Base-by-base conservation (phyloP, 768 basidiomycete genomes). In the Mycena amicta region DNA sequence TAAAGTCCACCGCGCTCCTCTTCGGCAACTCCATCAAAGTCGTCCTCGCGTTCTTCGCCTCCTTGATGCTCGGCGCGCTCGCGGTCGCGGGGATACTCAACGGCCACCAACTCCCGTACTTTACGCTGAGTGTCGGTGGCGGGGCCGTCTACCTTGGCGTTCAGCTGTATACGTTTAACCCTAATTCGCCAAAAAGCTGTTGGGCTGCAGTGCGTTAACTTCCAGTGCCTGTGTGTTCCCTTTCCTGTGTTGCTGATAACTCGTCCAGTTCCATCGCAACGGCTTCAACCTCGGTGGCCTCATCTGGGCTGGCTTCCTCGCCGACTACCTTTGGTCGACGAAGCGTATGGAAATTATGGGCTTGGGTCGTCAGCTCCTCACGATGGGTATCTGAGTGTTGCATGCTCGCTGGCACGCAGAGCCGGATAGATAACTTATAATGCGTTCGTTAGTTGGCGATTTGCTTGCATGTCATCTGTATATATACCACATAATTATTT, bases 1-100 rank as follows among this genome's bases (percentile, higher is more conserved):
- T 88, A 50, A 84, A 85, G 68, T 86, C 84, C 1, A 87, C 84
- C 46, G 85, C 85, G 0, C 70, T 87, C 15, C 76, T 85, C n/a
- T 87, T 87, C 67, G 83, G 80, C 20, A 65, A 69, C 15, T 66
- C 72, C 28, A 74, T 82, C 25, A 72, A 75, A 31, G 72, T 74
- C 2, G 73, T 85, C 53, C 74, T 86, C 16, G 64, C 76, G 13
- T 56, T 70, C 23, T 81, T 87, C 59, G 71, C 67, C 0, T 43
- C 54, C 11, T 16, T 65, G 1, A 64, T 75, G 23, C 52, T 74
- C 23, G 41, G 51, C 20, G 61, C 65, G 18, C 56, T 77, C 11
- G 46, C 65, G 13, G 22, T 64, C 39, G 68, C 70, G 5, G 73
- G 72, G 3, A 25, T 69, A 30, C 54, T 71, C 43, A 73, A 72